Evolutionary conservation across 2,329 filamentous ascomycete genomes (phyloP).

Genomic region (Curvularia hawaiiensis): DNA sequence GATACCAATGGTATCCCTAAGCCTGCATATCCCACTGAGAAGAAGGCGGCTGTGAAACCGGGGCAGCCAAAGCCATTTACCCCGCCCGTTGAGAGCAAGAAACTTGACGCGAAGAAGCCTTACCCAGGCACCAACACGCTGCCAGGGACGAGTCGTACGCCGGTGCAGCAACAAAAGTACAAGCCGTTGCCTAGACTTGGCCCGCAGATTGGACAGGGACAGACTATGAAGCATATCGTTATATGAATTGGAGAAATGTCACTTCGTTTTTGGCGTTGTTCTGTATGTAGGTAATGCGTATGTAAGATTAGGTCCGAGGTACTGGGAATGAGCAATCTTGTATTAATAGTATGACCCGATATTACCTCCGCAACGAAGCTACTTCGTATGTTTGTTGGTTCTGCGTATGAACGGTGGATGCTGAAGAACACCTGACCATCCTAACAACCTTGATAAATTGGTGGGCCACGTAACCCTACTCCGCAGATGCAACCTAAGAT

Average conservation of each 20-base stretch:
- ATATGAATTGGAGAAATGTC: not conserved
- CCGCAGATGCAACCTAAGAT: not conserved
- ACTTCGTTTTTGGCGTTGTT: not conserved
- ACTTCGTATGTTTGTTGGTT: not conserved
- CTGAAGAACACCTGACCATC: not conserved
- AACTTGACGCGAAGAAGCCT: constrained; percentile 22
- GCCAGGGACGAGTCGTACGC: constrained; percentile 33
- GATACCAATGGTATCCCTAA: constrained; percentile 17
- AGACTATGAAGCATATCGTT: constrained; percentile 37
- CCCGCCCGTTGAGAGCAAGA: constrained; percentile 22
- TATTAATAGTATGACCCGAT: not conserved
- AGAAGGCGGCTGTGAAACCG: constrained; percentile 36
- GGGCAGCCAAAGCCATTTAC: constrained; percentile 36
- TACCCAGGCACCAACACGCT: constrained; percentile 42
- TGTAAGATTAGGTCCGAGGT: not conserved
- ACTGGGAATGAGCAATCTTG: not conserved
- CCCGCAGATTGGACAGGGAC: constrained; percentile 32
- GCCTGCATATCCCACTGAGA: constrained; percentile 24
- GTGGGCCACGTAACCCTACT: not conserved
- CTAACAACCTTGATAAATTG: not conserved
- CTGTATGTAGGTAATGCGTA: not conserved
- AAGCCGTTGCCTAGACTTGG: constrained; percentile 34
- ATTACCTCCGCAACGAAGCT: not conserved
- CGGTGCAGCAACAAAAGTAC: constrained; percentile 32
- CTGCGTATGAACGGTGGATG: not conserved